These are phyloP conservation scores for Torrubiella hemipterigena DNA, from an alignment of 2,329 filamentous ascomycete genomes.

Conservation along the genomic window DNA sequence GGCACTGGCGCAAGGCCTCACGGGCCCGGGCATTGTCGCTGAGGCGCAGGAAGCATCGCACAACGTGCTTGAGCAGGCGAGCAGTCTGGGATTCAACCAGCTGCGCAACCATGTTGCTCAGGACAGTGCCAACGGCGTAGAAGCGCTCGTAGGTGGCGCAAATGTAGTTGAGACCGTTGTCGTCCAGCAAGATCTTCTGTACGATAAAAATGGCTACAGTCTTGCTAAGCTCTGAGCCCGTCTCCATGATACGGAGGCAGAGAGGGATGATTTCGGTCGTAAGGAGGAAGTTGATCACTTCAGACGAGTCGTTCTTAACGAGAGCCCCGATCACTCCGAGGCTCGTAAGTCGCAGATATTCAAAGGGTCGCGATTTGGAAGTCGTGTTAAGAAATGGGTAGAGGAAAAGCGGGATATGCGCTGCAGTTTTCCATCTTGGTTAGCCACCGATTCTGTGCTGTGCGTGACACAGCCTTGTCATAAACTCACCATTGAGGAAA, in stretches of 20 bases:
- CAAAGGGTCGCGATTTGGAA: conserved; percentile 93
- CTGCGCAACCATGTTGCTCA: conserved; percentile 98
- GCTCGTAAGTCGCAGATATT: conserved; percentile 91
- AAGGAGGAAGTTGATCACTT: conserved; percentile 97
- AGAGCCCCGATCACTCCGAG: conserved; percentile 93
- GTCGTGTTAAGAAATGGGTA: conserved; percentile 99
- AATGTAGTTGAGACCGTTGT: conserved; percentile 94
- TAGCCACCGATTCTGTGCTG: no score
- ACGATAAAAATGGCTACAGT: conserved; percentile 99
- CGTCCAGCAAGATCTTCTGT: conserved; percentile 94
- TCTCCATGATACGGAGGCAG: conserved; percentile 98
- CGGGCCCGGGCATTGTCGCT: conserved; percentile 94
- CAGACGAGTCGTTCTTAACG: conserved; percentile 96
- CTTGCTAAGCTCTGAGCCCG: conserved; percentile 94
- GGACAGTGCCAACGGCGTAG: conserved; percentile 91
- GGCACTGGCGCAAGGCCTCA: conserved; percentile 87
- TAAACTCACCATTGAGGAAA: conserved; percentile 71
- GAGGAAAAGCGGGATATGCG: conserved; percentile 92
- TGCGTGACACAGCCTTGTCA: no score
- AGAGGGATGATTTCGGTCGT: conserved; percentile 98
- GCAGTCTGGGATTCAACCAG: conserved; percentile 97
- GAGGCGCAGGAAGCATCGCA: conserved; percentile 85
- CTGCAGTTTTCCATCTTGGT: no score
- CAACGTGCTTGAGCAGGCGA: conserved; percentile 89
- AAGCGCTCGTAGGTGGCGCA: conserved; percentile 98